Base-by-base conservation (phyloP, 148 eudicot species). In the Rhododendron kiyosumense region DNA sequence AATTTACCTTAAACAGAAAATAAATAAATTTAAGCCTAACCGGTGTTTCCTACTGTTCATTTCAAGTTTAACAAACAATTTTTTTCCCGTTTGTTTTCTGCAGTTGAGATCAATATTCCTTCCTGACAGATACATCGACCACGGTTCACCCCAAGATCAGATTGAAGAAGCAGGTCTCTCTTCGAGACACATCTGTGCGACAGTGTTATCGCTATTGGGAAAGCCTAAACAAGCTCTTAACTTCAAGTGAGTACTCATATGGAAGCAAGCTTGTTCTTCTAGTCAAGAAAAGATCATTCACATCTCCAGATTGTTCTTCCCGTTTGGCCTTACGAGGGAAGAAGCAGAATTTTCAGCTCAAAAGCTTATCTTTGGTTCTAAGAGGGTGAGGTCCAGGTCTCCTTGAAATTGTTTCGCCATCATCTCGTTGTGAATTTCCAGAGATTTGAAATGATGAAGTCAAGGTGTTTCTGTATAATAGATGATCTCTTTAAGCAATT, bases 221-320 rank as follows among this genome's bases (percentile, higher is more conserved):
- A 93, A 69, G 89, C 90, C 85, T 17, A 89, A 89, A 84, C 92
- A 93, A 83, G 93, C 94, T 84, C 91, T 91, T 65, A 83, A 82
- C 30, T 84, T 88, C 67, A 81, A 86, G 78, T 88, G 87, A 88
- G 78, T 52, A 7, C 24, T 46, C 57, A 17, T 28, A 74, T 6
- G 20, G 34, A 83, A 54, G 69, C 59, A 38, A 30, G 26, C n/a
- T 22, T 22, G n/a, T 28, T 7, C 32, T 51, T 28, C 78, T 41
- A 41, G 43, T 41, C 43, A 41, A 41, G 43, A 41, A 41, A 41
- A 41, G 43, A 41, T 41, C 43, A 41, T 41, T 41, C 43, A 41
- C 0, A 41, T 41, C 43, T 41, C 43, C 43, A 6, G 43, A 41
- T 41, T 61, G n/a, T 28, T 7, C 32, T 51, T 28, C 78, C 34